Percentiles rank a stretch among this genome's conserved stretches.
phyloP scores from a whole-genome alignment of 1,139 yeast genomes.

The Williopsis jadinii region DNA sequence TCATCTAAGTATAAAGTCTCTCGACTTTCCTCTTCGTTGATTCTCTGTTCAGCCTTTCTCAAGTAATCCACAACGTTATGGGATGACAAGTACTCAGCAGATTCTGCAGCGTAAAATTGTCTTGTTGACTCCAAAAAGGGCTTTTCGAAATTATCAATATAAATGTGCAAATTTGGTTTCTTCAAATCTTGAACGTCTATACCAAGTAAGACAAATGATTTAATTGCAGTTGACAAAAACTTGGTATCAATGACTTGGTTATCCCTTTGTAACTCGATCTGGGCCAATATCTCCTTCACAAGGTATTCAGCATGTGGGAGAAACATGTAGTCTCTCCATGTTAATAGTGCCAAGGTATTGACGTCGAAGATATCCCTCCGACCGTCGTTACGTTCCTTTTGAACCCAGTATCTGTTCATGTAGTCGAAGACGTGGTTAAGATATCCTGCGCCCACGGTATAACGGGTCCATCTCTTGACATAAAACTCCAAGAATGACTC shows the following conservation, averaged over 20 bases:
- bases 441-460: conserved; percentile 85
- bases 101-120: conserved; percentile 66
- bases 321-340: conserved; percentile 86
- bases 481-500: conserved; percentile 81
- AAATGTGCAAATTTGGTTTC: conserved; percentile 76
- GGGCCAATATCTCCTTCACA: conserved; percentile 65
- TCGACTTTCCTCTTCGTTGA: conserved; percentile 75
- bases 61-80: conserved; percentile 89
- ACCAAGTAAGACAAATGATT: conserved; percentile 73
- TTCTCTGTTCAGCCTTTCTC: conserved; percentile 75
- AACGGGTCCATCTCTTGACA: conserved; percentile 84
- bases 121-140: conserved; percentile 70
- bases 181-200: conserved; percentile 78
- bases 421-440: conserved; percentile 92
- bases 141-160: conserved; percentile 71
- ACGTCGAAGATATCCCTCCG: conserved; percentile 86
- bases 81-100: conserved; percentile 54
- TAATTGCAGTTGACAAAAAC: conserved; percentile 67
- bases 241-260: conserved; percentile 69
- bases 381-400: conserved; percentile 95
- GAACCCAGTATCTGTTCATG: conserved; percentile 96
- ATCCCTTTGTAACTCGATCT: conserved; percentile 72
- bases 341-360: conserved; percentile 74
- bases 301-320: conserved; percentile 52
- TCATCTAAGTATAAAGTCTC: conserved; percentile 80